Base-by-base conservation (phyloP, 164 flowering plant species). In the Hamamelis virginiana region DNA sequence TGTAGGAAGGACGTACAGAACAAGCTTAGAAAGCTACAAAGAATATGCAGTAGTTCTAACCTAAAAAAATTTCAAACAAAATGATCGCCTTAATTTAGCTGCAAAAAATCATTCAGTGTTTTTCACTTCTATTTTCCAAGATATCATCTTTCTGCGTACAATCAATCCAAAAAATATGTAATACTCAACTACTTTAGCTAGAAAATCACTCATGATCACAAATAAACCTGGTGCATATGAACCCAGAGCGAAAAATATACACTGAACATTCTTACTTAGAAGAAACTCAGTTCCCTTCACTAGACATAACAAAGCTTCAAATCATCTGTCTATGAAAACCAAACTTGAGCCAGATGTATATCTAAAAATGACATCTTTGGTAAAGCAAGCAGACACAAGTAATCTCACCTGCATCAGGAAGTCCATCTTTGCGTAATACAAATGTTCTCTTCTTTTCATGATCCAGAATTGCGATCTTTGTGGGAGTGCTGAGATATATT, bases 391-490 rank as follows among this genome's bases (percentile, higher is more conserved):
- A 50, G 19, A 19, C n/a, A n/a, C n/a, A n/a, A n/a, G n/a, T n/a
- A 43, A 27, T 41, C 76, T 80, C 52, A 87, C 91, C 91, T 65
- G 91, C 91, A 85, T 87, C 91, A 25, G 91, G 85, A 68, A 87
- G 87, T 66, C 91, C 89, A 76, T 85, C 86, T 70, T 87, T 87
- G 43, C 88, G 87, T 65, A 93, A 50, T 12, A 88, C 96, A 82
- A 89, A 91, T 14, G 98, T 91, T 74, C 95, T 87, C 80, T 93
- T 93, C 84, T 87, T 91, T 68, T 93, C 95, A 75, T 93, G 98
- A 77, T 93, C 86, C 62, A 89, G 76, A 79, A 93, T 87, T 43
- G 95, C 98, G 73, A 93, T 89, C 71, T 93, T 91, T 41, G 96
- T 87, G 19, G 98, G 98, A 27, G 98, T 90, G 75, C 96, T 80